Evolutionary conservation across 768 basidiomycete species (phyloP), one percentile per base, ranked within the genome.

Genomic region (Holtermanniella nyarrowii): DNA sequence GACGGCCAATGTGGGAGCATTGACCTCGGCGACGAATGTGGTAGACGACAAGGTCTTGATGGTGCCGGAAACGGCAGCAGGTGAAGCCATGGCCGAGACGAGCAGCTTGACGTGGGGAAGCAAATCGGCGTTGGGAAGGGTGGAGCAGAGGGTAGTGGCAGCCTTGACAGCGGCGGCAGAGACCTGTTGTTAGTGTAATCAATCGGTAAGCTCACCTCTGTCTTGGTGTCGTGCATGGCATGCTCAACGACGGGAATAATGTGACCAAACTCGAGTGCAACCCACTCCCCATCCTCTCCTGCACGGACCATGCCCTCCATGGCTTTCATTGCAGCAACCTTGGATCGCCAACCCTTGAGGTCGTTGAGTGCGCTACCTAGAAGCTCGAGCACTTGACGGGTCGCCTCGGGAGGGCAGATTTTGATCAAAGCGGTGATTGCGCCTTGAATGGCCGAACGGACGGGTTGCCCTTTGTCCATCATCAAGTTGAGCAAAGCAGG

Each of bases 1-100:
- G 58, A 97, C 89, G 14, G 93, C 93, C 25, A 97, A 79, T 11
- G 91, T 88, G n/a, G 93, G 91, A 0, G 88, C 82, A 21, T 85
- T 95, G 60, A 97, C 88, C 74, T 97, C 93, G 48, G 91, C 86
- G 53, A 97, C 93, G 59, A 96, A 97, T 14, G 93, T 96, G 16
- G 88, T 89, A 56, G 82, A 87, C 3, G 91, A 93, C 11, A 97
- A 78, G 18, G 88, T 81, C 76, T 97, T 97, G 79, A 96, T 89
- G 62, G 89, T 93, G 25, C 82, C 82, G 3, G 90, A 81, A 14
- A 95, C 90, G 24, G 86, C 78, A 26, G 66, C 81, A 2, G 93
- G 87, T 64, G 88, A 81, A 44, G 84, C 80, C 91, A 97, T 97
- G 47, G 72, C 68, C 26, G 88, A 86, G 52, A 96, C 89, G 56